phyloP scores from a whole-genome alignment of 176 grass and related monocot genomes.

The Thalia dealbata region DNA sequence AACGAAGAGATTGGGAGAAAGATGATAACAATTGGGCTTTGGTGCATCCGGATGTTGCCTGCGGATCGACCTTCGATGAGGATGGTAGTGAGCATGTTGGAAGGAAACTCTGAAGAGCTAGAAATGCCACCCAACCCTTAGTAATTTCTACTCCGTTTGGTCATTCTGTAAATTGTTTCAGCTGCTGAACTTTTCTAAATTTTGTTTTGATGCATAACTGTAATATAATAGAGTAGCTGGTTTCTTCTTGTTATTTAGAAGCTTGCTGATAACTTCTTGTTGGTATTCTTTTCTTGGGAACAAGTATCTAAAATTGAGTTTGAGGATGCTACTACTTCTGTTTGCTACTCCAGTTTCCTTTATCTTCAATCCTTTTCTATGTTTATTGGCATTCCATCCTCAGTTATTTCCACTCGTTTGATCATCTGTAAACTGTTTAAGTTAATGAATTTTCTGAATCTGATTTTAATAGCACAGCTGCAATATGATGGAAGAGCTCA shows the following conservation, averaged over 20 bases:
- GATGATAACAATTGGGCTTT: slow-evolving; percentile 1
- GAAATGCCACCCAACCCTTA: background rate
- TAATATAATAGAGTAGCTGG: background rate
- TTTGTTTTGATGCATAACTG: no score
- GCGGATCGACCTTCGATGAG: background rate
- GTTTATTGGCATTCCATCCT: no score
- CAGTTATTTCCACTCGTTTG: background rate
- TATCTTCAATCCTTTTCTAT: no score
- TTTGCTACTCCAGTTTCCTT: no score
- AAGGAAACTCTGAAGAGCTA: background rate
- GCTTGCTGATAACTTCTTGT: no score
- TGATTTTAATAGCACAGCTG: no score
- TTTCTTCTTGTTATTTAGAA: no score
- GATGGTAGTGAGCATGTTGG: background rate
- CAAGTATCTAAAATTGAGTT: no score
- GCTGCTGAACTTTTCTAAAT: no score
- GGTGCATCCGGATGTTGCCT: slow-evolving; percentile 1
- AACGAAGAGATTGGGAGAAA: background rate
- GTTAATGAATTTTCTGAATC: no score
- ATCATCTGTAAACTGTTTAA: background rate
- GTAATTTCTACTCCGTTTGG: background rate
- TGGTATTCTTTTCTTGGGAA: background rate
- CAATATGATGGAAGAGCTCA: background rate
- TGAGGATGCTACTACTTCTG: no score
- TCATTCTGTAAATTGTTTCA: background rate